phyloP scores from a whole-genome alignment of 73 alveolate species.

The Paramecium primaurelia region DNA sequence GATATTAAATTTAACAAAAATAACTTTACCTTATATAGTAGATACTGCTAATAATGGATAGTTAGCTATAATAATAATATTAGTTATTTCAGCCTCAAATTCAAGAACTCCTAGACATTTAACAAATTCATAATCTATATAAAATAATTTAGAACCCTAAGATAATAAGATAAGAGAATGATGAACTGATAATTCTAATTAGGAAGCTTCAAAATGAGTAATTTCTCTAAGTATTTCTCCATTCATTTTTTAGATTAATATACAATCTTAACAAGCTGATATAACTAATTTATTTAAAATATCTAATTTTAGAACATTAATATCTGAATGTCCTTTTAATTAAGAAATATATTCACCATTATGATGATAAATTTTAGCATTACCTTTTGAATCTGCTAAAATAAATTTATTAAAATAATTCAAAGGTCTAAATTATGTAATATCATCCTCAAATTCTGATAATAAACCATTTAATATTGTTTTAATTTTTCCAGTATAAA shows the following conservation, averaged over 20 bases:
- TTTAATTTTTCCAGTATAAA: slow-evolving; percentile 50
- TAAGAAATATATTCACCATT: slow-evolving; percentile 31
- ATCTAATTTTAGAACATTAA: slow-evolving; percentile 24
- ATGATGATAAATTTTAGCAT: slow-evolving; percentile 16
- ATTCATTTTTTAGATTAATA: background rate
- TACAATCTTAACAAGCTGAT: slow-evolving; percentile 38
- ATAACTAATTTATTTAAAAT: slow-evolving; percentile 46
- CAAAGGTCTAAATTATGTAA: slow-evolving; percentile 41
- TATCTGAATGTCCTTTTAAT: slow-evolving; percentile 50
- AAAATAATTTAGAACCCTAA: background rate
- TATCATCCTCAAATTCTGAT: slow-evolving; percentile 56
- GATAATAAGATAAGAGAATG: slow-evolving; percentile 30
- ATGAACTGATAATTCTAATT: slow-evolving; percentile 55
- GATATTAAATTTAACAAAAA: background rate
- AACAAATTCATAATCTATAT: slow-evolving; percentile 58
- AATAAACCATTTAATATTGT: slow-evolving; percentile 46
- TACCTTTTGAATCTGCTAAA: slow-evolving; percentile 8
- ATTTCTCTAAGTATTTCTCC: slow-evolving; percentile 45
- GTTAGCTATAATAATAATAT: background rate
- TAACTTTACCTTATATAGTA: background rate
- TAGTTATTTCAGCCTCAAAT: slow-evolving; percentile 16
- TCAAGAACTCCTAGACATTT: slow-evolving; percentile 25
- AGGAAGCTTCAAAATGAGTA: background rate
- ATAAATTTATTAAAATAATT: slow-evolving; percentile 51
- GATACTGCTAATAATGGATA: slow-evolving; percentile 35